These are phyloP conservation scores for Ustilago loliicola DNA, from an alignment of 1,284 basidiomycete species.

Conservation along the genomic window DNA sequence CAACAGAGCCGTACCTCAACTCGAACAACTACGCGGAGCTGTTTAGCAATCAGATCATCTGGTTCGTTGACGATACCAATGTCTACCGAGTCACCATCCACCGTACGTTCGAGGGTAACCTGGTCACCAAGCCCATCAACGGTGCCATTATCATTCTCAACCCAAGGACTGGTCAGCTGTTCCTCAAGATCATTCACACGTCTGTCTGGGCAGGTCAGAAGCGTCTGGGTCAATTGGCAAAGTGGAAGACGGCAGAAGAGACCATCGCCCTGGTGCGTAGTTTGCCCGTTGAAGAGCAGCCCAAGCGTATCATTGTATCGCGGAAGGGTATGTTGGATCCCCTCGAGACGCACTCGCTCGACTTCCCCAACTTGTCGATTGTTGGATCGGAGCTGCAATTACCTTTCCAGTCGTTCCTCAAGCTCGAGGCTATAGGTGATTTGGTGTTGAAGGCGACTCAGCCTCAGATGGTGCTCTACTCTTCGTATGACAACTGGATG, in stretches of 20 bases:
- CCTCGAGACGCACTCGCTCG: slow-evolving; percentile 94
- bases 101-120: slow-evolving; percentile 99
- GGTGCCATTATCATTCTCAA: slow-evolving; percentile 99
- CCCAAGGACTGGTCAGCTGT: slow-evolving; percentile 96
- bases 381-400: slow-evolving; percentile 98
- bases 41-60: slow-evolving; percentile 99
- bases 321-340: slow-evolving; percentile 95
- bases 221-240: slow-evolving; percentile 98
- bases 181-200: slow-evolving; percentile 99
- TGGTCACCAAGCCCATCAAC: slow-evolving; percentile 99
- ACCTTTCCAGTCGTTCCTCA: slow-evolving; percentile 99
- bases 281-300: slow-evolving; percentile 97
- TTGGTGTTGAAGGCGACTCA: slow-evolving; percentile 95
- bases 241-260: slow-evolving; percentile 99
- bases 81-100: slow-evolving; percentile 99
- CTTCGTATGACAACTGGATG: slow-evolving; percentile 98
- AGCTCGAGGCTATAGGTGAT: slow-evolving; percentile 99
- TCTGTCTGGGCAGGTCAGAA: slow-evolving; percentile 99
- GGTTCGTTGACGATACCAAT: slow-evolving; percentile 99
- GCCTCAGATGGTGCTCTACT: slow-evolving; percentile 99
- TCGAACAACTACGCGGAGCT: slow-evolving; percentile 96
- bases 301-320: slow-evolving; percentile 98
- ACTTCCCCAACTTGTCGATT: slow-evolving; percentile 99
- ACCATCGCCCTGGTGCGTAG: slow-evolving; percentile 97
- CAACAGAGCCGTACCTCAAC: slow-evolving; percentile 98